Base-by-base conservation (phyloP, 2,329 filamentous ascomycete species). In the Colletotrichum sp. region DNA sequence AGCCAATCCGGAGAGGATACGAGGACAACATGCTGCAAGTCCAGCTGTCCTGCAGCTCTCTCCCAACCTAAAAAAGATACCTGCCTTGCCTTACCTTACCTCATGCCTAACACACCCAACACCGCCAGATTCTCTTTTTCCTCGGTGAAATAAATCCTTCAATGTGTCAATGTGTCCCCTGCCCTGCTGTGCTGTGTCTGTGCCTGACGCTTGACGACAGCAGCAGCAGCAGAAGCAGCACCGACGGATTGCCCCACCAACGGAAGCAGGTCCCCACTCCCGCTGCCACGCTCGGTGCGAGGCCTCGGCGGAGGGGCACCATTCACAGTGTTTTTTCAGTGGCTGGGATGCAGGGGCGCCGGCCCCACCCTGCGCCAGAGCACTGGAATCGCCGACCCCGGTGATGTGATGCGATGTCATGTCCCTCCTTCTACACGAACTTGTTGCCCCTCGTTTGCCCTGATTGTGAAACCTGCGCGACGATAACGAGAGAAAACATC, bases 11-110 rank as follows among this genome's bases (percentile, higher is more conserved):
- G 16, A 57, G 19, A 25, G 13, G 36, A 22, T 39, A 25, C 16
- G 28, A 19, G 16, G 27, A 27, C 44, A 65, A 69, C 73, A 75
- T 75, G 64, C 64, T 73, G 70, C 73, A 73, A 52, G 70, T 68
- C 36, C 73, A 75, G 64, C 48, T 75, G 73, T 75, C 70, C 70
- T 73, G 73, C 73, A 68, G 32, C 67, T 15, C 19, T 52, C 48
- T 34, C 59, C 67, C 44, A 65, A 74, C 59, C 59, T 28, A 36
- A 67, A 48, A 57, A 68, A 39, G 13, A 12, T 28, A 66, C 44
- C 44, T 48, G n/a, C 44, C 44, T 22, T 39, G 36, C 44, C 3
- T 48, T 48, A 48, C 44, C n/a, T 48, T 13, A 48, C n/a, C n/a
- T 44, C n/a, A 48, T 48, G 44, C 44, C 19, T n/a, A 48, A 48